A percentile compares a stretch with the other conserved stretches of the same genome.
These are phyloP conservation scores for Rhexocercosporidium sp. DNA, from an alignment of 2,329 filamentous ascomycete genomes.

Conservation along the genomic window DNA sequence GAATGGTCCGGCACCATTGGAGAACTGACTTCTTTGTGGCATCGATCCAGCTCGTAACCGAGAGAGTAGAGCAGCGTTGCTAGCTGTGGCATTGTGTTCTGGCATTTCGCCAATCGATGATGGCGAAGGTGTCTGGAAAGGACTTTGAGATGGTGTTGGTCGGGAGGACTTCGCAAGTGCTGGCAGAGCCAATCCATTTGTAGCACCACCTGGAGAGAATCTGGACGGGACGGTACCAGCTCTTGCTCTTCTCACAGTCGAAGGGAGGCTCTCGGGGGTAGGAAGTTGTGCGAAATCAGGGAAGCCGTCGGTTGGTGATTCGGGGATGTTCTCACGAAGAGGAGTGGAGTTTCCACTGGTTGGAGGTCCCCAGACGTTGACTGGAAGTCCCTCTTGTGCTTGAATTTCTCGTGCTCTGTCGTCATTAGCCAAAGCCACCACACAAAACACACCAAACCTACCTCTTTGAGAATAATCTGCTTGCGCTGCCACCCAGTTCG, in stretches of 20 bases:
- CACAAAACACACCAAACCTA: constrained; percentile 52
- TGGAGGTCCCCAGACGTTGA: constrained; percentile 88
- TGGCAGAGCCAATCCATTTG: constrained; percentile 56
- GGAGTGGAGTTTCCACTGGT: constrained; percentile 97
- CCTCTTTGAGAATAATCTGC: constrained; percentile 90
- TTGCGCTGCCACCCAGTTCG: constrained; percentile 69
- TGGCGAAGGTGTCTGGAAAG: constrained; percentile 74
- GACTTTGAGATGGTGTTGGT: constrained; percentile 84
- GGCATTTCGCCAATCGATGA: constrained; percentile 55
- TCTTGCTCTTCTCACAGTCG: constrained; percentile 77
- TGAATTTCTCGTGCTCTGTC: constrained; percentile 91
- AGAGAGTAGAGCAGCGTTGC: constrained; percentile 77
- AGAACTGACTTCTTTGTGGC: constrained; percentile 81
- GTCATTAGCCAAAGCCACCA: constrained; percentile 22
- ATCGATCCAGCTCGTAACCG: constrained; percentile 90
- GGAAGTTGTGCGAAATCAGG: constrained; percentile 83
- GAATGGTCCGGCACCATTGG: constrained; percentile 69
- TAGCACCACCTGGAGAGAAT: constrained; percentile 78
- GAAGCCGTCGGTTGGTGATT: constrained; percentile 95
- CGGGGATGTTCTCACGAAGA: constrained; percentile 94
- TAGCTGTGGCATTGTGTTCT: constrained; percentile 49
- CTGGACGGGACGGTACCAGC: constrained; percentile 96
- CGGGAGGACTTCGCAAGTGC: constrained; percentile 77
- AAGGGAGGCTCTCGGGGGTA: constrained; percentile 67
- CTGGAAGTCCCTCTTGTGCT: constrained; percentile 85